phyloP scores from a whole-genome alignment of 169 alveolate genomes.

The Cryptosporidium meleagridis region DNA sequence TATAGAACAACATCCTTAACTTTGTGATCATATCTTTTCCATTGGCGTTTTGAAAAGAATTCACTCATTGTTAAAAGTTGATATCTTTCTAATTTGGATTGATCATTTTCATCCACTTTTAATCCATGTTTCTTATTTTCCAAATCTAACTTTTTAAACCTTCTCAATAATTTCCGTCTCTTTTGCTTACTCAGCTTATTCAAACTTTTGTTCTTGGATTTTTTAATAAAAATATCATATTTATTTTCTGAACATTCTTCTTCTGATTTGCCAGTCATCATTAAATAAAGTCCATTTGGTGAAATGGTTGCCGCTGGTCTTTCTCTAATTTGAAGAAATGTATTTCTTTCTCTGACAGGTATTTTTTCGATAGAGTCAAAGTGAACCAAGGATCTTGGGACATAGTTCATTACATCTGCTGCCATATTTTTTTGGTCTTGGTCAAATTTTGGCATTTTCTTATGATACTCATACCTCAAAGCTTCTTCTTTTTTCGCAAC shows the following conservation, averaged over 20 bases:
- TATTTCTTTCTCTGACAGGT: conserved; percentile 42
- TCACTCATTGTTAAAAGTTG: conserved; percentile 58
- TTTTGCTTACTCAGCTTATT: conserved; percentile 10
- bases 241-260: conserved; percentile 53
- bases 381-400: conserved; percentile 62
- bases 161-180: conserved; percentile 15
- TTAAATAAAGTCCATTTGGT: conserved; percentile 60
- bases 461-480: conserved; percentile 43
- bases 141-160: conserved; percentile 42
- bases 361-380: conserved; percentile 18
- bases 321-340: conserved; percentile 42
- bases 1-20: conserved; percentile 51
- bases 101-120: conserved; percentile 42
- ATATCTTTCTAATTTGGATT: conserved; percentile 45
- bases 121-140: conserved; percentile 44
- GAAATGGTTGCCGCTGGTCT: conserved; percentile 73
- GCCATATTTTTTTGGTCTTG: conserved; percentile 10
- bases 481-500: background rate
- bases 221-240: conserved; percentile 60
- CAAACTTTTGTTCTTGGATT: conserved; percentile 4
- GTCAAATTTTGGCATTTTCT: conserved; percentile 50
- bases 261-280: conserved; percentile 32
- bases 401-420: conserved; percentile 19
- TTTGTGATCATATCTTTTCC: conserved; percentile 48
- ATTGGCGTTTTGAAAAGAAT: conserved; percentile 27